Conservation (phyloP, 2,329 filamentous ascomycete genomes). For the Trichoderma polysporum region DNA sequence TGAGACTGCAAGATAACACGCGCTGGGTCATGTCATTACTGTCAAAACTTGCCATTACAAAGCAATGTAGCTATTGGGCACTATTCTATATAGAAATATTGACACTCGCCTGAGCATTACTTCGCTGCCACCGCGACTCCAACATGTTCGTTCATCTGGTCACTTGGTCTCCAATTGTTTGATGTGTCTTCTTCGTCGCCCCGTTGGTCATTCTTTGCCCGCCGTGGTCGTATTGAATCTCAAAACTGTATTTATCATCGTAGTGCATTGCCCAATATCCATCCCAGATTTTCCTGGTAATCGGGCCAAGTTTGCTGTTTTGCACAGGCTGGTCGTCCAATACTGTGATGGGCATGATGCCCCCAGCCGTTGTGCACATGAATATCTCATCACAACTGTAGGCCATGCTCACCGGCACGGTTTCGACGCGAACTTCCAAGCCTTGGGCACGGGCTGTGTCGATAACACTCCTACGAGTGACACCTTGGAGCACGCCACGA, state of each 20-base stretch:
- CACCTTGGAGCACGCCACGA: neutral
- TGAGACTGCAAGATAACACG: no score
- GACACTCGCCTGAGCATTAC: no score
- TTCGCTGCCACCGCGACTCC: no score
- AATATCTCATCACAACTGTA: slow-evolving; percentile 1
- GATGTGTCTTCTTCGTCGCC: no score
- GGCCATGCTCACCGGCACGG: neutral
- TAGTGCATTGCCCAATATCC: neutral
- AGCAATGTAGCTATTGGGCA: no score
- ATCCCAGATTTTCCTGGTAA: neutral
- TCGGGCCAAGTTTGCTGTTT: neutral
- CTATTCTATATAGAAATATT: no score
- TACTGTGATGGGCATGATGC: neutral
- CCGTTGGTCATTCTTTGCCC: no score
- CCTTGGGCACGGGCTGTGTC: neutral
- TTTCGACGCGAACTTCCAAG: neutral
- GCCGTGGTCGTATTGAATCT: neutral
- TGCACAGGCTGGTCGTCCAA: neutral
- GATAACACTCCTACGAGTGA: neutral
- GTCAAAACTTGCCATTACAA: no score
- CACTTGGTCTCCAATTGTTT: no score
- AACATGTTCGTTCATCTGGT: no score
- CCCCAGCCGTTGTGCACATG: neutral
- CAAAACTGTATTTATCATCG: neutral
- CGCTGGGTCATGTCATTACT: no score